Percentiles rank a stretch among this genome's conserved stretches.
Evolutionary conservation across 768 basidiomycete genomes (phyloP).

Genomic region (Tricholoma bakamatsutake): DNA sequence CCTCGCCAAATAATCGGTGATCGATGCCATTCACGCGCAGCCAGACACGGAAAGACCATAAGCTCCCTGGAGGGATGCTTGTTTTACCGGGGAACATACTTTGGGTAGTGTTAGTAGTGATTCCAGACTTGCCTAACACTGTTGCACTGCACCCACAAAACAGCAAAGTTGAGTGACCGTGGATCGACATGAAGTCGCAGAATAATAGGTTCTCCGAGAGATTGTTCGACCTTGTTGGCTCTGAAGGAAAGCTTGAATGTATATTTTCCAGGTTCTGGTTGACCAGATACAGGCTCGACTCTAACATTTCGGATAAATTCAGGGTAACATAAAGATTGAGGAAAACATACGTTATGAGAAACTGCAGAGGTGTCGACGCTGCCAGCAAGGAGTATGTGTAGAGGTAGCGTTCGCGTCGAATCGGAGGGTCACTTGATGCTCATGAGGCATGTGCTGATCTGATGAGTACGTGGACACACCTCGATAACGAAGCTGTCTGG

Average conservation of each 20-base stretch:
- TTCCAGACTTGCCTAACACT: neutral
- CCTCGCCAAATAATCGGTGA: conserved; percentile 58
- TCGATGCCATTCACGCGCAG: conserved; percentile 50
- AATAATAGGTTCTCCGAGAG: conserved; percentile 40
- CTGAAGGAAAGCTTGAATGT: conserved; percentile 50
- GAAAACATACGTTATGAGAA: conserved; percentile 45
- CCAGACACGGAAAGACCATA: conserved; percentile 61
- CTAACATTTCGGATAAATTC: conserved; percentile 19
- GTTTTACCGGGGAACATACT: conserved; percentile 59
- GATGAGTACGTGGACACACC: neutral
- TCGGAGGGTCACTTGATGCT: conserved; percentile 15
- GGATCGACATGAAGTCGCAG: conserved; percentile 49
- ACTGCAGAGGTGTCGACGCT: conserved; percentile 38
- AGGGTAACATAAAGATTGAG: neutral
- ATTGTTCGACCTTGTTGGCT: conserved; percentile 49
- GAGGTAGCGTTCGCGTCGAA: conserved; percentile 36
- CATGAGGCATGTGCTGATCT: neutral
- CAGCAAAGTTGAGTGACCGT: conserved; percentile 47
- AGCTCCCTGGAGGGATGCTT: conserved; percentile 44
- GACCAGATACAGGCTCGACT: conserved; percentile 39
- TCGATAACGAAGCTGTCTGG: neutral
- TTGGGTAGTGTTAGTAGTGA: conserved; percentile 4
- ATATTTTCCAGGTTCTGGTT: conserved; percentile 40
- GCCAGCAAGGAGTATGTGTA: conserved; percentile 48
- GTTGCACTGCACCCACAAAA: conserved; percentile 43